phyloP scores from a whole-genome alignment of 257 asterid species.

The Jacaranda copaia region DNA sequence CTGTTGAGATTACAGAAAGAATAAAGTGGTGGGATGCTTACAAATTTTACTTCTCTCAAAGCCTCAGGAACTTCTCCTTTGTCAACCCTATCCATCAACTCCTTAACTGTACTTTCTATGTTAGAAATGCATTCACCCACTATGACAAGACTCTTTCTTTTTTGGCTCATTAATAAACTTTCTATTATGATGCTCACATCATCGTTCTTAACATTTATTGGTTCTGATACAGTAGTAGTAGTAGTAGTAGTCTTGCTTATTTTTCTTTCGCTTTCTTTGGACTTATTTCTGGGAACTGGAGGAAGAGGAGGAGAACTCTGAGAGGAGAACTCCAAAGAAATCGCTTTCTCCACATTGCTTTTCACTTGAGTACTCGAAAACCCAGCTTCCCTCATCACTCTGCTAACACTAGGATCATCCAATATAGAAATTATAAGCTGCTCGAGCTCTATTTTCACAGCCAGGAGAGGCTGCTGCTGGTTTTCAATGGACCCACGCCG shows the following conservation, averaged over 20 bases:
- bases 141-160: conserved; percentile 49
- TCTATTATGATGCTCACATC: conserved; percentile 52
- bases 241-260: conserved; percentile 9
- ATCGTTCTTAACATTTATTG: conserved; percentile 38
- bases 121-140: conserved; percentile 60
- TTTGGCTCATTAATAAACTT: conserved; percentile 35
- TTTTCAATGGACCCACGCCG: conserved; percentile 66
- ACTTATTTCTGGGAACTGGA: background rate
- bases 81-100: conserved; percentile 57
- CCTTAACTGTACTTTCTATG: conserved; percentile 55
- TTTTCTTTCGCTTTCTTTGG: conserved; percentile 28
- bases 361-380: conserved; percentile 80
- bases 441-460: conserved; percentile 71
- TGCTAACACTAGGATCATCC: conserved; percentile 86
- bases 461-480: conserved; percentile 61
- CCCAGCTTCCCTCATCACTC: conserved; percentile 91
- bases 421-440: conserved; percentile 74
- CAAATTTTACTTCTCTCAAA: conserved; percentile 54
- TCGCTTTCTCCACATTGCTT: conserved; percentile 64
- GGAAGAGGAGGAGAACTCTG: conserved; percentile 29
- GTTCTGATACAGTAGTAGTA: conserved; percentile 3
- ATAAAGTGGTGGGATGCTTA: conserved; percentile 57
- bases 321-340: conserved; percentile 43
- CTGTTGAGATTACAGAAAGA: conserved; percentile 53
- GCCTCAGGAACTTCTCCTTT: conserved; percentile 53